A percentile compares a stretch with the other conserved stretches of the same genome.
These are phyloP conservation scores for Coniferiporia sulphurascens DNA, from an alignment of 1,284 basidiomycete genomes.

Conservation along the genomic window DNA sequence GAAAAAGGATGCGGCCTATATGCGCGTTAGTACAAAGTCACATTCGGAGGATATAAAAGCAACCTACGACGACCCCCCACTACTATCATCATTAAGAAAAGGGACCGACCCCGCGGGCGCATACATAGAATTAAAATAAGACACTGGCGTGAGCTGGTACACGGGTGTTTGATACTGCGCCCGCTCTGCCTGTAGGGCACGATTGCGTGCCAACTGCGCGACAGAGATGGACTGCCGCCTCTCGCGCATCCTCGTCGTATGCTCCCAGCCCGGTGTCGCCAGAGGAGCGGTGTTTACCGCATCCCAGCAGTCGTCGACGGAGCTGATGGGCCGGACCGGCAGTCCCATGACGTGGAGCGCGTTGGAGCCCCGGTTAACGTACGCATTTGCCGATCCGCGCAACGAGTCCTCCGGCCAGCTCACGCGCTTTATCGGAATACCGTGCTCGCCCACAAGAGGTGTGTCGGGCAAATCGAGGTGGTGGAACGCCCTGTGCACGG, in stretches of 20 bases:
- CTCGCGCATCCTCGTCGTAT: background rate
- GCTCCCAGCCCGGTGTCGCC: background rate
- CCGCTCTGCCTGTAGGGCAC: background rate
- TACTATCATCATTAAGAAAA: too few relatives aligned
- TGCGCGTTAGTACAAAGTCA: too few relatives aligned
- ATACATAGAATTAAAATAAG: background rate
- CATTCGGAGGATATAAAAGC: too few relatives aligned
- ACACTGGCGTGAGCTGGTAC: background rate
- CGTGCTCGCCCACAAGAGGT: background rate
- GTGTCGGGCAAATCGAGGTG: background rate
- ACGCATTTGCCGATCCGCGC: background rate
- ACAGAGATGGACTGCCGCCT: conserved; percentile 4
- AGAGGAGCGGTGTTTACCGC: background rate
- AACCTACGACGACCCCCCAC: too few relatives aligned
- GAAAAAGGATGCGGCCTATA: too few relatives aligned
- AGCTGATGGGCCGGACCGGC: conserved; percentile 3
- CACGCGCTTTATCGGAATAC: background rate
- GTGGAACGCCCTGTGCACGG: conserved; percentile 5
- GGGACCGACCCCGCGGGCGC: too few relatives aligned
- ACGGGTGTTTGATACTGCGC: background rate
- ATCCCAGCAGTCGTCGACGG: conserved; percentile 13
- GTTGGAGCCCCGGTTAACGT: background rate
- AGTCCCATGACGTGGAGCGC: conserved; percentile 6
- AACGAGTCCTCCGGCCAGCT: background rate
- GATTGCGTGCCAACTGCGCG: background rate